Base-by-base conservation (phyloP, 345 rosid genomes). In the Gossypioides kirkii region DNA sequence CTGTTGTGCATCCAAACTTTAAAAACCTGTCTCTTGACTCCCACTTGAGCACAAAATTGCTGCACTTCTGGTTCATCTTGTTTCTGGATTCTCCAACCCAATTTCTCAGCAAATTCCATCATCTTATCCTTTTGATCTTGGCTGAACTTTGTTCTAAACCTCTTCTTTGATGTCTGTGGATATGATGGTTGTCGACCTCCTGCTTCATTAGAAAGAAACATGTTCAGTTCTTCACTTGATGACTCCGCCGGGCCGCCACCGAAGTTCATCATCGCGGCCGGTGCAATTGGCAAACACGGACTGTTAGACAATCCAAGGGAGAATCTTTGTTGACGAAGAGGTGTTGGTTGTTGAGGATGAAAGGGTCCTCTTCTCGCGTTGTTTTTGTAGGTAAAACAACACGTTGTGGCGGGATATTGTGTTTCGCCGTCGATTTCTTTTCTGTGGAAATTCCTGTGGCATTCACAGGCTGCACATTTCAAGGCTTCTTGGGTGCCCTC, bases 401-500 rank as follows among this genome's bases (percentile, higher is more conserved):
- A 47, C 32, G 60, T 65, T 7, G 46, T n/a, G 62, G 70, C 13
- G 13, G 16, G 62, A 38, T 10, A 23, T 2, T 62, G 56, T 6
- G 72, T 47, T 50, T 80, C 84, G 6, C 86, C 87, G 4, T 82
- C 76, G 23, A 74, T 36, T 74, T 87, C 89, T 81, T 82, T 88
- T 42, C 89, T 71, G 61, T 92, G 96, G 47, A 92, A 92, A 45
- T 86, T 92, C 62, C 93, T 82, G 41, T 92, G 97, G 77, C 92
- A 92, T n/a, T 81, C 83, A 80, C 97, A 92, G 28, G 96, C 96
- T 79, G 96, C 98, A 79, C 98, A 92, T 78, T 83, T 91, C 43
- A 95, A 83, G 52, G 85, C 91, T 42, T 79, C 91, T 9, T 55
- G 64, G 28, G 86, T 84, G n/a, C 89, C 93, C 1, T 82, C 87